A percentile compares a stretch with the other conserved stretches of the same genome.
These are phyloP conservation scores for Aspergillus pseudoterreus DNA, from an alignment of 2,329 filamentous ascomycete species.

Conservation along the genomic window DNA sequence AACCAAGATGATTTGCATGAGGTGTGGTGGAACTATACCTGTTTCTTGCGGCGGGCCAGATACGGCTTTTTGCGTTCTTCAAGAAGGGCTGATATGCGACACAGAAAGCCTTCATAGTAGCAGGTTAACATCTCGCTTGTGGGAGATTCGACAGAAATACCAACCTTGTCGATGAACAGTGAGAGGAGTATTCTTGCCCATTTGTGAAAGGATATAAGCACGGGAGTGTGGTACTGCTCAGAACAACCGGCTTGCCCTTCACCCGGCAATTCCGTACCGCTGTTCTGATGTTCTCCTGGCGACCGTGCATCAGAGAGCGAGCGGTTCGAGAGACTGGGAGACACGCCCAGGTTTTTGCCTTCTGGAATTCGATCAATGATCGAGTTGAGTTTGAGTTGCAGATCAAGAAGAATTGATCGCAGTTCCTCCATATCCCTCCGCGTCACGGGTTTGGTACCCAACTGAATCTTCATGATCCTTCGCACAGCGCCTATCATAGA, in stretches of 20 bases:
- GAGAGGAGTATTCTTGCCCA: conserved; percentile 45
- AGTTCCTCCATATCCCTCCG: conserved; percentile 44
- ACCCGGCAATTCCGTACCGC: conserved; percentile 31
- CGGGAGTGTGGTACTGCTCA: conserved; percentile 43
- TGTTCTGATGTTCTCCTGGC: conserved; percentile 21
- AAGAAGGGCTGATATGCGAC: conserved; percentile 48
- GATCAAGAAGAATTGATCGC: conserved; percentile 37
- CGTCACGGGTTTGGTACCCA: conserved; percentile 43
- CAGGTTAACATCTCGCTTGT: not conserved
- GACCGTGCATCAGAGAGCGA: conserved; percentile 26
- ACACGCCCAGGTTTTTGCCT: conserved; percentile 18
- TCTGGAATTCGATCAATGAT: conserved; percentile 44
- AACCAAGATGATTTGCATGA: not conserved
- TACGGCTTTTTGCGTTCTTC: conserved; percentile 46
- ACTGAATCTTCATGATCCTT: conserved; percentile 42
- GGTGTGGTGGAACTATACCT: conserved; percentile 26
- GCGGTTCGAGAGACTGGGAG: conserved; percentile 18
- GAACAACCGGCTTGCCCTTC: conserved; percentile 34
- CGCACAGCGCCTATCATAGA: conserved; percentile 35
- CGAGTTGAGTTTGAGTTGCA: conserved; percentile 40
- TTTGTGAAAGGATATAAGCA: conserved; percentile 44
- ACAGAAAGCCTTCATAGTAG: conserved; percentile 36
- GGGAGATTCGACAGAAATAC: not conserved
- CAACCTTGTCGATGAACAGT: conserved; percentile 43
- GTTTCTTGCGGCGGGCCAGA: conserved; percentile 46